These are phyloP conservation scores for Eurotiales sp. DNA, from an alignment of 2,329 filamentous ascomycete species.

Conservation along the genomic window DNA sequence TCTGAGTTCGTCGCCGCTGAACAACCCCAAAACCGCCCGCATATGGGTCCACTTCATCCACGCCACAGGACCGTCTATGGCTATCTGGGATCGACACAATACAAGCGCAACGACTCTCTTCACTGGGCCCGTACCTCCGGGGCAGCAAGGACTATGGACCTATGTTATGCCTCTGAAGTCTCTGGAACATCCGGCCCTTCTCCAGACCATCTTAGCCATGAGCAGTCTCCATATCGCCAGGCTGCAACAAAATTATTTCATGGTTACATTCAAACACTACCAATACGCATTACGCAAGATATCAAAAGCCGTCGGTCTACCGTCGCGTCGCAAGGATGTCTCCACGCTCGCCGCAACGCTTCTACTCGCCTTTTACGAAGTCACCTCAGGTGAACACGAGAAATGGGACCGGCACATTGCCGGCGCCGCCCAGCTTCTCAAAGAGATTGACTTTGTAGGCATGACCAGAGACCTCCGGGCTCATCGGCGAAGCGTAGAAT, in stretches of 20 bases:
- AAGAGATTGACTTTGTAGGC: constrained; percentile 72
- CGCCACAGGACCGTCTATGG: constrained; percentile 80
- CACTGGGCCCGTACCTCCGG: constrained; percentile 57
- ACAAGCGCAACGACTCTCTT: constrained; percentile 68
- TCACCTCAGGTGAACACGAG: constrained; percentile 88
- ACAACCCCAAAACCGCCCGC: constrained; percentile 72
- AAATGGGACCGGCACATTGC: constrained; percentile 94
- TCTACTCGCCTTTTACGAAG: constrained; percentile 85
- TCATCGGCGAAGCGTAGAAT: constrained; percentile 51
- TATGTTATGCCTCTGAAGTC: constrained; percentile 81
- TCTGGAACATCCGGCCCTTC: constrained; percentile 75
- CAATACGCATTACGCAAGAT: constrained; percentile 77
- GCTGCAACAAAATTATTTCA: constrained; percentile 68
- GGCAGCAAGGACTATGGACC: constrained; percentile 59
- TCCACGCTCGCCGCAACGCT: constrained; percentile 85
- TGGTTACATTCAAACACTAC: constrained; percentile 86
- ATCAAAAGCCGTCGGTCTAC: constrained; percentile 68
- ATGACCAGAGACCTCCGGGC: constrained; percentile 69
- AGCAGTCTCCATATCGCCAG: constrained; percentile 85
- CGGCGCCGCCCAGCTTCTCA: constrained; percentile 75
- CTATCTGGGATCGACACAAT: constrained; percentile 79
- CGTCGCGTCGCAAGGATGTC: constrained; percentile 65
- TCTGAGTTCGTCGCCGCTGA: constrained; percentile 66
- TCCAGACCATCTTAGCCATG: constrained; percentile 87
- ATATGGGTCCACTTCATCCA: constrained; percentile 92